Evolutionary conservation across 495 filamentous ascomycete species (phyloP), one percentile per base, ranked within the genome.

Genomic region (Penicillium canescens): DNA sequence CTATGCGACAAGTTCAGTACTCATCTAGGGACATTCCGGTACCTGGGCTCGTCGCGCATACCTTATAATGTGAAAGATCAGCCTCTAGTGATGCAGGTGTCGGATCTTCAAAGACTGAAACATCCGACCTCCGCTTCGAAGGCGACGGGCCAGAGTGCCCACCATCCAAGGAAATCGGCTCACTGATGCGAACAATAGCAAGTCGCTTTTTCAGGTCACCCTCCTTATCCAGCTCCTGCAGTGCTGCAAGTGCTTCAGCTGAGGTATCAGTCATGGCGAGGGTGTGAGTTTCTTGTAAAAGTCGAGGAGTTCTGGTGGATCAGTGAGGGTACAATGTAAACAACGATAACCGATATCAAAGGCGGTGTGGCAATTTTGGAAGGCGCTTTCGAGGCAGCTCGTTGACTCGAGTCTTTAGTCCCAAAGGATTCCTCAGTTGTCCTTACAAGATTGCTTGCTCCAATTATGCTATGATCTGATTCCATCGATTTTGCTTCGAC

Each of bases 41-140:
- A 41, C 34, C 31, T 26, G n/a, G 20, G 31, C 37, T 31, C 24
- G 11, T 26, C 16, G 21, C 16, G 37, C 62, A 24, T 60, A 85
- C 85, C 60, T 88, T 88, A 71, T 96, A 96, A 68, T 96, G 92
- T 46, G 81, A 76, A n/a, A 96, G 76, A 67, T 96, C 92, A 24
- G 89, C 89, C 55, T 91, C 86, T 5, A 96, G 78, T 12, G 83
- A 86, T 8, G 86, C 82, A 1, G 91, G 89, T 13, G 86, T 90
- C 0, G 86, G 82, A 45, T 84, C 81, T 44, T 88, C 85, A 52
- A 88, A 65, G 5, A 65, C 13, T 0, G 89, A 91, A 26, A 84
- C 80, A 71, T 91, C 88, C 5, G 91, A 96, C 50, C 76, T 80
- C 55, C 86, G 78, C 42, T 80, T 81, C 8, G 74, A 67, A 6